Percentiles rank a stretch among this genome's conserved stretches.
These are phyloP conservation scores for Antitrichia curtipendula DNA, from an alignment of 225 moss, liverwort and hornwort species.

Conservation along the genomic window DNA sequence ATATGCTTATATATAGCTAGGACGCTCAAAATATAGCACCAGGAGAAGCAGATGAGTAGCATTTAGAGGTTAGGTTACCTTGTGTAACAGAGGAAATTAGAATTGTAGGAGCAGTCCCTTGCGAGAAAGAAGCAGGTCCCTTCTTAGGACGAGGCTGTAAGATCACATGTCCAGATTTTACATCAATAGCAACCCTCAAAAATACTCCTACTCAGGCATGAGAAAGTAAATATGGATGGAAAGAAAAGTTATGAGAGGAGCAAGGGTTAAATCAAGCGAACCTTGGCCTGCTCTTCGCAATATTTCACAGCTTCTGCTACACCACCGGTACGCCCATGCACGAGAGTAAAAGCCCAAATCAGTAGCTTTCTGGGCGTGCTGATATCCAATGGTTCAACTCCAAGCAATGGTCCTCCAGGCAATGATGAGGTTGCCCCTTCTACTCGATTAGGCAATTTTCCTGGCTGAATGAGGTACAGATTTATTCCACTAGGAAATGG, in stretches of 20 bases:
- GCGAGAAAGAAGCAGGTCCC: constrained; percentile 26
- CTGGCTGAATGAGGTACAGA: constrained; percentile 48
- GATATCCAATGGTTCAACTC: constrained; percentile 59
- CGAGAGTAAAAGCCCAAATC: constrained; percentile 86
- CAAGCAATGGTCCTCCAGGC: constrained; percentile 29
- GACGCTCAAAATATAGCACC: background rate
- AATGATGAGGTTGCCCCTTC: constrained; percentile 18
- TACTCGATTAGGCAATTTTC: constrained; percentile 17
- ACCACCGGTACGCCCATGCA: constrained; percentile 71
- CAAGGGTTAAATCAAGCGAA: background rate
- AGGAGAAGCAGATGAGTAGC: background rate
- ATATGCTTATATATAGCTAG: background rate
- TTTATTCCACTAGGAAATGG: constrained; percentile 84
- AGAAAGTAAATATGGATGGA: background rate
- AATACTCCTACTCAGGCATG: background rate
- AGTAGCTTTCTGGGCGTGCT: constrained; percentile 87
- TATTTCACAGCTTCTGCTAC: constrained; percentile 86
- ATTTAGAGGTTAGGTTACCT: constrained; percentile 1
- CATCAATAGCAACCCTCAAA: background rate
- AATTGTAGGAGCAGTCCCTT: constrained; percentile 12
- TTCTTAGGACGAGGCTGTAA: constrained; percentile 50
- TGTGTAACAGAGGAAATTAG: constrained; percentile 11
- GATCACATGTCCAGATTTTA: constrained; percentile 6
- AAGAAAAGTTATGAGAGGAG: background rate
- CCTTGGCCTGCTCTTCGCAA: constrained; percentile 96